Base-by-base conservation (phyloP, 805 yeast species). In the Candida saitoana region DNA sequence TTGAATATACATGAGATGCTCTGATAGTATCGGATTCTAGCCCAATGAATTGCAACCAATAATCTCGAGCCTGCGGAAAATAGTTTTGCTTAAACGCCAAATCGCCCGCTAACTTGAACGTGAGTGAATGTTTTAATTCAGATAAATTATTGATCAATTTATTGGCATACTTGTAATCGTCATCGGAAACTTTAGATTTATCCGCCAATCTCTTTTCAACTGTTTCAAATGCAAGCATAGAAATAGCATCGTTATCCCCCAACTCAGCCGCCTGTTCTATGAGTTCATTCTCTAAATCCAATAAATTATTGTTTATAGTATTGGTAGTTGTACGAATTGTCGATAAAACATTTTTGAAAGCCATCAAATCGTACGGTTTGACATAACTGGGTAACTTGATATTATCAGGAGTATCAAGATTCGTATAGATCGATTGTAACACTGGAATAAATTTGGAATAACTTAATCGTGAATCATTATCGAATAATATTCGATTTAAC, bases 251-350 rank as follows among this genome's bases (percentile, higher is more conserved):
- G 48, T 80, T 76, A 52, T 84, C 79, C 0, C 96, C 96, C 53
- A 79, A 53, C 52, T 86, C 95, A 0, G 96, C 96, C 11, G 96
- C 87, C 39, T 74, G 74, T 45, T 88, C 95, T n/a, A 89, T 74
- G 16, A 90, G 59, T 48, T 78, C 81, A 48, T 80, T 77, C 55
- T 89, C 96, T 27, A 87, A 63, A 11, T 66, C 76, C 4, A 84
- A 65, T 16, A 84, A 62, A 46, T 79, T 65, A 39, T 56, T 73
- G 50, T 84, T 81, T 2, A 76, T 68, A 0, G 82, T 68, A 44
- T 82, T 81, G 1, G 90, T 78, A 25, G 76, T 71, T 4, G 63
- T 67, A 34, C 96, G 60, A 39, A 84, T 69, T 40, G 76, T 78
- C 36, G 78, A 80, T 19, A 89, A 62, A 0, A 85, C 80, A 20